Percentiles rank a stretch among this genome's conserved stretches.
phyloP scores from a whole-genome alignment of 345 rosid genomes.

The Eucalyptus tenuipes region DNA sequence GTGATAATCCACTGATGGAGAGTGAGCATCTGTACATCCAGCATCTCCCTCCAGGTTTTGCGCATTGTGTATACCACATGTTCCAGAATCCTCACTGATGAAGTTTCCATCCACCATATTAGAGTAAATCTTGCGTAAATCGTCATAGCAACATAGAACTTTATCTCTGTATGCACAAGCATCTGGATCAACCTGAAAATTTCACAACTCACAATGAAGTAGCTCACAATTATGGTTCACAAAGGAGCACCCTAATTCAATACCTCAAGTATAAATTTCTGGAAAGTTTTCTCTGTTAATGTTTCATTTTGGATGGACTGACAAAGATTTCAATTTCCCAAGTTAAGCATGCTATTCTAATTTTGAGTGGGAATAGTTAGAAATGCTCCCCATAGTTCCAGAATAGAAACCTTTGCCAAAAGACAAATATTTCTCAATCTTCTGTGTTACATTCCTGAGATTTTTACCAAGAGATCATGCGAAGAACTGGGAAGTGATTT shows the following conservation, averaged over 20 bases:
- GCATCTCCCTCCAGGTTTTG: constrained; percentile 13
- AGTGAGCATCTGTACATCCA: constrained; percentile 2
- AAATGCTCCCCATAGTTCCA: not conserved
- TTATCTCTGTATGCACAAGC: constrained; percentile 39
- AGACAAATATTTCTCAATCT: not conserved
- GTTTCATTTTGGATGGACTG: not conserved
- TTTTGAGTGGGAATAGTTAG: not conserved
- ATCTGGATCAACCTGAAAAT: constrained; percentile 55
- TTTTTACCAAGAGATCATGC: not conserved
- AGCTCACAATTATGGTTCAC: not conserved
- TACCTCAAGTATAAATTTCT: not conserved
- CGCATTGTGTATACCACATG: not conserved
- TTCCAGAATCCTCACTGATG: not conserved
- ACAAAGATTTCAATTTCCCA: not conserved
- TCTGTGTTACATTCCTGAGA: not conserved
- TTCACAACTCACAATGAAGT: not conserved
- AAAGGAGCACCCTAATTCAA: not conserved
- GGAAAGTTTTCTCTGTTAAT: not conserved
- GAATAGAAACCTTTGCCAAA: not conserved
- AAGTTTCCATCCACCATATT: constrained; percentile 12
- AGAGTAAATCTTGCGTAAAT: constrained; percentile 39
- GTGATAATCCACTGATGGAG: constrained; percentile 1
- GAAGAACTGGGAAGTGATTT: not conserved
- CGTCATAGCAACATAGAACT: constrained; percentile 20
- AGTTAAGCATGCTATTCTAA: not conserved